Evolutionary conservation across 768 basidiomycete genomes (phyloP).

Genomic region (Russula abietina): DNA sequence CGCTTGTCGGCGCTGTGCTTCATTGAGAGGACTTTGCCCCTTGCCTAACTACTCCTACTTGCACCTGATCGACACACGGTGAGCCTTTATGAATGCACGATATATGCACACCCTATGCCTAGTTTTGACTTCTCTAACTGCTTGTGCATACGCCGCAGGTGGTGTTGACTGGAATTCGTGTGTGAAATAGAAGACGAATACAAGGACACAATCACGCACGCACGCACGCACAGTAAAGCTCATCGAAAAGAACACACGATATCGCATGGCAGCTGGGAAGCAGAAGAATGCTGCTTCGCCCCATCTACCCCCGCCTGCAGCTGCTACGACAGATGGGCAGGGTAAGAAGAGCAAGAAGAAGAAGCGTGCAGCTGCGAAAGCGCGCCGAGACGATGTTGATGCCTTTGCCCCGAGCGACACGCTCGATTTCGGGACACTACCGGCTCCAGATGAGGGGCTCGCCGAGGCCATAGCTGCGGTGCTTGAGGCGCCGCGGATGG

Average conservation of each 20-base stretch:
- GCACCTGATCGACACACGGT: slow-evolving; percentile 16
- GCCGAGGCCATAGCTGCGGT: slow-evolving; percentile 25
- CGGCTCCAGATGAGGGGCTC: slow-evolving; percentile 22
- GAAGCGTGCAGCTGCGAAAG: slow-evolving; percentile 11
- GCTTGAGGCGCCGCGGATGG: slow-evolving; percentile 16
- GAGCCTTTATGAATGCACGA: slow-evolving; percentile 9
- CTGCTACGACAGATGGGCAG: slow-evolving; percentile 4
- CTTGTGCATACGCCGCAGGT: slow-evolving; percentile 1
- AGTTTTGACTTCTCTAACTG: neutral
- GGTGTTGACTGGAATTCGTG: slow-evolving; percentile 2
- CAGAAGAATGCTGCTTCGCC: slow-evolving; percentile 11
- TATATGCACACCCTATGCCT: neutral
- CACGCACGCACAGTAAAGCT: neutral
- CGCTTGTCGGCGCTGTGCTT: slow-evolving; percentile 12
- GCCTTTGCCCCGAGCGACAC: slow-evolving; percentile 15
- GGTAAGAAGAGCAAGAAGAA: slow-evolving; percentile 19
- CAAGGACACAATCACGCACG: neutral
- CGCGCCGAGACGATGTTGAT: slow-evolving; percentile 17
- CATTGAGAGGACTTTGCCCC: slow-evolving; percentile 14
- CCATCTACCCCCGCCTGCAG: neutral
- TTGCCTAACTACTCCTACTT: slow-evolving; percentile 15
- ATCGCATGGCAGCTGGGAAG: slow-evolving; percentile 19
- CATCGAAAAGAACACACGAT: neutral
- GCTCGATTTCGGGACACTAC: slow-evolving; percentile 20
- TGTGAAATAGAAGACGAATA: neutral